Conservation (phyloP, 257 asterid genomes). For the Solanum lycopersicoides region DNA sequence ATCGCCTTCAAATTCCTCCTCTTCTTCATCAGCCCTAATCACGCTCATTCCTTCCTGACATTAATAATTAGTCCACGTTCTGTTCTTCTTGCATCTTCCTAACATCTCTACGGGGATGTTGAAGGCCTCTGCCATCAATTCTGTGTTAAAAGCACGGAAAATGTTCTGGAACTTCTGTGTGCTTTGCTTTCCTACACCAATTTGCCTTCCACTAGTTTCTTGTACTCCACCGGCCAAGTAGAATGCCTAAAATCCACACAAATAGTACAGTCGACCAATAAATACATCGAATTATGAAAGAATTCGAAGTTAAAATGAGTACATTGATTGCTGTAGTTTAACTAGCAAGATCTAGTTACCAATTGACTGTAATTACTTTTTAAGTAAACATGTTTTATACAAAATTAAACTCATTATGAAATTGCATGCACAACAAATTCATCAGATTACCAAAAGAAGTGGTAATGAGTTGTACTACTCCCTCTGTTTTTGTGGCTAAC, state of each 20-base stretch:
- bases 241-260: slow-evolving; percentile 15
- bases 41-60: no score
- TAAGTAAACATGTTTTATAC: background rate
- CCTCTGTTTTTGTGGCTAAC: background rate
- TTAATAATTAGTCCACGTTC: no score
- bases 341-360: background rate
- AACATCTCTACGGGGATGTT: no score
- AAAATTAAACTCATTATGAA: background rate
- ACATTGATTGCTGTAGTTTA: background rate
- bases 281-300: background rate
- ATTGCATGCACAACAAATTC: background rate
- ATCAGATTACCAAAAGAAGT: background rate
- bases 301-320: background rate
- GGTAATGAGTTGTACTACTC: background rate
- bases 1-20: no score
- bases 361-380: background rate
- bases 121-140: slow-evolving; percentile 52
- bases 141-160: slow-evolving; percentile 28
- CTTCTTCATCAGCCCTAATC: no score
- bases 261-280: background rate
- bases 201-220: background rate
- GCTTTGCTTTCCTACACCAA: background rate
- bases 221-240: slow-evolving; percentile 60
- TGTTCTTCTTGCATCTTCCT: no score
- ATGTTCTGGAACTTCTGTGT: slow-evolving; percentile 31